A percentile compares a stretch with the other conserved stretches of the same genome.
These are phyloP conservation scores for Scopulariopsis brevicaulis DNA, from an alignment of 2,329 filamentous ascomycete genomes.

Conservation along the genomic window DNA sequence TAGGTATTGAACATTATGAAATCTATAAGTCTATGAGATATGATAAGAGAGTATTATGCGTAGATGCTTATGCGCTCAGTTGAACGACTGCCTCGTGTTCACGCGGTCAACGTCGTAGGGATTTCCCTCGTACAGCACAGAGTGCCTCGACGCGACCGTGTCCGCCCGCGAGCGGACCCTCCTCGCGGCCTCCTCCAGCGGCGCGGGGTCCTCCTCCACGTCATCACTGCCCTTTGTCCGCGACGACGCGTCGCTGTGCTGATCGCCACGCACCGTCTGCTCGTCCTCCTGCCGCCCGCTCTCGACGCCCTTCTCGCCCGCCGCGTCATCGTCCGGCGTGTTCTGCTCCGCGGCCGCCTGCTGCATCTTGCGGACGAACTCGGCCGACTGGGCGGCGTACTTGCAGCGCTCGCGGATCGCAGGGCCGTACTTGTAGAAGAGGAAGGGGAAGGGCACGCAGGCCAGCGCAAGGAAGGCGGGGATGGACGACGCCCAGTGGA, in stretches of 20 bases:
- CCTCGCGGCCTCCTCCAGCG: not conserved
- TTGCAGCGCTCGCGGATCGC: constrained; percentile 3
- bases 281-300: not conserved
- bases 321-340: not conserved
- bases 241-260: not conserved
- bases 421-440: constrained; percentile 64
- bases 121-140: not conserved
- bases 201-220: not conserved
- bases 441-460: constrained; percentile 63
- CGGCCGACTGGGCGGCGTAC: constrained; percentile 1
- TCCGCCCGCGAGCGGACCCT: not conserved
- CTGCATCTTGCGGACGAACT: not conserved
- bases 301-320: not conserved
- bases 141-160: not conserved
- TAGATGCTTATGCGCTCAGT: not conserved
- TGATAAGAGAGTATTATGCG: not conserved
- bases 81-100: not conserved
- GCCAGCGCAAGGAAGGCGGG: constrained; percentile 63
- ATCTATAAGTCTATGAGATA: not conserved
- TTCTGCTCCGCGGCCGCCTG: not conserved
- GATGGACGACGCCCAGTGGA: constrained; percentile 65
- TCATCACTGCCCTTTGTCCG: not conserved
- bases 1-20: not conserved
- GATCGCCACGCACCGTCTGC: not conserved
- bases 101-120: not conserved